Base-by-base conservation (phyloP, 176 grass and related monocot species). In the Bothriochloa decipiens region DNA sequence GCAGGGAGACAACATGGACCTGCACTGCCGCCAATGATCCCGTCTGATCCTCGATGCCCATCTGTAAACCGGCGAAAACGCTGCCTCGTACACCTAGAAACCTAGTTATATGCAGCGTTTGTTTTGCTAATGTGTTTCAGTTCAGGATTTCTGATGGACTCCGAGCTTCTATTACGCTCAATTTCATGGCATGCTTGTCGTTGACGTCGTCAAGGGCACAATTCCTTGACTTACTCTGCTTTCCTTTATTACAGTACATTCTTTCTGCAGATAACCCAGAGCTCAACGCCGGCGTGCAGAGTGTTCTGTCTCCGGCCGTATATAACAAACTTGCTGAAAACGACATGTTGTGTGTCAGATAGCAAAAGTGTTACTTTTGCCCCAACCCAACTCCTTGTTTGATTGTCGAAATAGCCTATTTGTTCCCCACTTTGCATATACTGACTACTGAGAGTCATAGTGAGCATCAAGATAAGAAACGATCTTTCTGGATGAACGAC, bases 341-440 rank as follows among this genome's bases (percentile, higher is more conserved):
- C 50, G 50, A 55, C 50, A 20, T 66, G 33, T n/a, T 73, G 1
- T 29, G 3, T 80, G 47, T 20, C 61, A 46, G 36, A 5, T 80
- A 62, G 28, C 52, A 68, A 74, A 68, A 64, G n/a, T n/a, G 7
- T 58, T 88, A 20, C 46, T 71, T 84, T 79, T 79, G 45, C 37
- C 43, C 43, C 43, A 12, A 12, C 32, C 43, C n/a, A 65, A 36
- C 57, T 25, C 4, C 17, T 52, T 27, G 33, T 82, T 82, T 65
- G 33, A 62, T 72, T 55, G 53, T 72, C 18, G 4, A 76, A 77
- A 76, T 81, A 76, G 70, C 64, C 43, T 42, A 35, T 35, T 11
- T 58, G 6, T 58, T 17, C 62, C 20, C 14, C 22, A 7, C 9
- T 39, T 42, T 1, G 0, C 36, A 37, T 64, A n/a, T n/a, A n/a